Evolutionary conservation across 192 early-diverging fungal species (phyloP).

Genomic region (Phycomyces nitens): DNA sequence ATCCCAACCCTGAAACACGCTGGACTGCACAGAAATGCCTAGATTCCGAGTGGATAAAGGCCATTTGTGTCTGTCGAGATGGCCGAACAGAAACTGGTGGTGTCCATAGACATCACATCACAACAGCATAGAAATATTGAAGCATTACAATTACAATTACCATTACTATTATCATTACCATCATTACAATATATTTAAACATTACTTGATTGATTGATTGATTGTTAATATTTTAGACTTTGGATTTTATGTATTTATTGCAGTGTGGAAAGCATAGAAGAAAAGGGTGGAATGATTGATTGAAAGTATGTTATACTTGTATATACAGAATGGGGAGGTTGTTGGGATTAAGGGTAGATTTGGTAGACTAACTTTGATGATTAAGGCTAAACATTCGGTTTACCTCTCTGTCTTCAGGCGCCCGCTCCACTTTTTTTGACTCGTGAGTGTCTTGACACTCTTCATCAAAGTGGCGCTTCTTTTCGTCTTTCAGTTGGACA

Average conservation of each 20-base stretch:
- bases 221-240: too few relatives aligned
- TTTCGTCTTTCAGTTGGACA: not conserved
- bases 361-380: not conserved
- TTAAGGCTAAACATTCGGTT: not conserved
- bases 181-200: too few relatives aligned
- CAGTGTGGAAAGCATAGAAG: too few relatives aligned
- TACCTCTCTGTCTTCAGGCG: not conserved
- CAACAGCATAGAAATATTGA: too few relatives aligned
- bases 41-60: constrained; percentile 74
- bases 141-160: too few relatives aligned
- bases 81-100: not conserved
- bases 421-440: not conserved
- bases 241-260: too few relatives aligned
- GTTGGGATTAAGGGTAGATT: not conserved
- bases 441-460: not conserved
- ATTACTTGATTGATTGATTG: too few relatives aligned
- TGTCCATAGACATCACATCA: constrained; percentile 17
- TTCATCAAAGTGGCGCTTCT: not conserved
- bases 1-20: constrained; percentile 69
- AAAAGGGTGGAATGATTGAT: too few relatives aligned
- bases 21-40: constrained; percentile 69
- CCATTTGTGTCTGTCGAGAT: constrained; percentile 50
- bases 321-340: not conserved
- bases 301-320: too few relatives aligned
- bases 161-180: too few relatives aligned